Evolutionary conservation across 176 grass and related monocot species (phyloP).

Genomic region (Ananas comosus): DNA sequence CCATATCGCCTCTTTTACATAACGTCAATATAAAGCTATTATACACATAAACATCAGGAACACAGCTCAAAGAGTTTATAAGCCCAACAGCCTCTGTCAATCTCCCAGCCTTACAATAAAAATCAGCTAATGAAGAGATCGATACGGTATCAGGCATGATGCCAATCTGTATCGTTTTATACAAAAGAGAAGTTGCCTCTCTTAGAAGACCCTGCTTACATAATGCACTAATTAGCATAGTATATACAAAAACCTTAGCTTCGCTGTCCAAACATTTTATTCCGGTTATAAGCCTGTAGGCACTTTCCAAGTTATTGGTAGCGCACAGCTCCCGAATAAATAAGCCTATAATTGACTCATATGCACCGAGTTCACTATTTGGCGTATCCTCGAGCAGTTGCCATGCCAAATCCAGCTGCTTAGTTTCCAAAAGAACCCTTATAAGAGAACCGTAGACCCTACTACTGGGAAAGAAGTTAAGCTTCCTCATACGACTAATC

Average conservation of each 20-base stretch:
- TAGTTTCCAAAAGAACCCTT: background rate
- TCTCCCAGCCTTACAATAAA: conserved; percentile 23
- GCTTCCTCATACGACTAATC: conserved; percentile 2
- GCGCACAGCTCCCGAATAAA: conserved; percentile 7
- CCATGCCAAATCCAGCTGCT: conserved; percentile 3
- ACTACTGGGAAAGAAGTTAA: conserved; percentile 5
- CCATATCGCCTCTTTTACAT: conserved; percentile 13
- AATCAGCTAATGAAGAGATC: conserved; percentile 8
- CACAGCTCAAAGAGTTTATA: conserved; percentile 1
- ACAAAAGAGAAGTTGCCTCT: conserved; percentile 14
- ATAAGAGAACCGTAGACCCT: conserved; percentile 11
- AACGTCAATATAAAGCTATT: conserved; percentile 21
- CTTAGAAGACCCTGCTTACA: conserved; percentile 10
- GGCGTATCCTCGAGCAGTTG: conserved; percentile 14
- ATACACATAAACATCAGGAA: conserved; percentile 17
- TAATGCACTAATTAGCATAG: conserved; percentile 9
- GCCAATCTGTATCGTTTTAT: conserved; percentile 17
- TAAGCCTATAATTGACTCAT: background rate
- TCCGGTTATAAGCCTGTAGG: conserved; percentile 10
- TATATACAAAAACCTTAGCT: conserved; percentile 18
- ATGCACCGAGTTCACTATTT: background rate
- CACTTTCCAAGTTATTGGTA: background rate
- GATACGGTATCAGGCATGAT: conserved; percentile 14
- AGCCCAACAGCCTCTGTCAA: conserved; percentile 8
- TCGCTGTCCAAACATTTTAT: background rate